Evolutionary conservation across 331 rosid species (phyloP), one percentile per base, ranked within the genome.

Genomic region (Malus hybrid): DNA sequence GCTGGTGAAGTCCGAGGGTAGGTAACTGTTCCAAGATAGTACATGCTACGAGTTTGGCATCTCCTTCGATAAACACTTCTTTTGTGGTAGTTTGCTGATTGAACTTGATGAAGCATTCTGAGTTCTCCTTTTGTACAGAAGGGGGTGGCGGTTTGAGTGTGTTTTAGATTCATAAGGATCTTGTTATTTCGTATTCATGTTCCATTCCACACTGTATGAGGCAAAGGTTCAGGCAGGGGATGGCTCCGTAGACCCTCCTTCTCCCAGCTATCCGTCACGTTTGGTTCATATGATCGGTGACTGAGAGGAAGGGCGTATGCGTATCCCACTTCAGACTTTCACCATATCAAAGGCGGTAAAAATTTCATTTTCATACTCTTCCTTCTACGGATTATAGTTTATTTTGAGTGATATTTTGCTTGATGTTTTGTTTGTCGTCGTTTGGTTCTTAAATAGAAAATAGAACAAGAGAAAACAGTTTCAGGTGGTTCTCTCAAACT

Each of bases 1-100:
- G 88, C 84, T 93, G 84, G 92, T 90, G 78, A 93, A 93, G 42
- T 90, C 97, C 0, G 97, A 93, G 80, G 95, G 98, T 33, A 85
- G 97, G 85, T 93, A 85, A 90, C 57, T 65, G 70, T 19, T 70
- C 34, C 34, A 48, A 77, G 59, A 67, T 46, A 22, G 55, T 28
- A 46, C 69, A 63, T 59, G 65, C 71, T 32, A 42, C 39, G 65
- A 70, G 52, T 82, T 67, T 50, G 52, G 79, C 27, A 73, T 59
- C 71, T 72, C 69, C 71, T 81, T 70, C 32, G 44, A 39, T 50
- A 36, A 29, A 52, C 19, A 28, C 32, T 33, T 48, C 13, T 55
- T 61, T 29, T 62, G 69, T 75, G 67, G 65, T 16, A 67, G 70
- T 70, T 71, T 57, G 31, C 20, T 32, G 44, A 63, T 69, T 55